Evolutionary conservation across 83 land plant species (phyloP).

Genomic region (Thuja plicata): DNA sequence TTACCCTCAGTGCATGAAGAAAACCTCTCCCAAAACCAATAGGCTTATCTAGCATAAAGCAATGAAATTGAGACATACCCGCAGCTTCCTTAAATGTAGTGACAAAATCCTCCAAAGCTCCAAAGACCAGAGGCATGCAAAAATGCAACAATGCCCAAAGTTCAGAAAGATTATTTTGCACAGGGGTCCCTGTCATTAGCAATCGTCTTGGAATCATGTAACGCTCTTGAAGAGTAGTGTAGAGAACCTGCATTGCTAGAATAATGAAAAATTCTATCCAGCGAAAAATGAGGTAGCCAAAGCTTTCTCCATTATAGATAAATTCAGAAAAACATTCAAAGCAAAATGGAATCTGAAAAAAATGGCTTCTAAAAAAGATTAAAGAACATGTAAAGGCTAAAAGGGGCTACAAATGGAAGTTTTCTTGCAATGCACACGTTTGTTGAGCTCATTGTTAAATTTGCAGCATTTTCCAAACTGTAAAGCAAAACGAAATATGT

Average conservation of each 20-base stretch:
- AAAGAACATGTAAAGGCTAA: neutral
- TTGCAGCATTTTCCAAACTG: neutral
- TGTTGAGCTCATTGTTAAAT: neutral
- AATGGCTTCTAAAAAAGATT: neutral
- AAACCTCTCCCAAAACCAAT: neutral
- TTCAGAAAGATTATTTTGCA: conserved; percentile 89
- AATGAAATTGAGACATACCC: conserved; percentile 28
- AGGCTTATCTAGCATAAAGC: neutral
- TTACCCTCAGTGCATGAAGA: neutral
- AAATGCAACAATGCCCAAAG: conserved; percentile 94
- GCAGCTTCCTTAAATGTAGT: conserved; percentile 54
- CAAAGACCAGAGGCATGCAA: conserved; percentile 84
- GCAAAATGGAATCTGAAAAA: neutral
- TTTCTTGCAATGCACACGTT: neutral
- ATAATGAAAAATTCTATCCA: neutral
- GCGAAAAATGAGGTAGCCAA: neutral
- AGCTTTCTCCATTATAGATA: neutral
- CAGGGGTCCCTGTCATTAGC: conserved; percentile 88
- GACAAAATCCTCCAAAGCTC: conserved; percentile 60
- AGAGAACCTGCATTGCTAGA: conserved; percentile 65
- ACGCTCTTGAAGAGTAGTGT: conserved; percentile 56
- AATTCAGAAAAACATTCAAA: neutral
- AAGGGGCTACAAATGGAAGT: neutral
- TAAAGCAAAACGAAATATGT: neutral
- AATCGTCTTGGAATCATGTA: conserved; percentile 85